A percentile compares a stretch with the other conserved stretches of the same genome.
Evolutionary conservation across 2,329 filamentous ascomycete species (phyloP).

Genomic region (Teratosphaeria destructans): DNA sequence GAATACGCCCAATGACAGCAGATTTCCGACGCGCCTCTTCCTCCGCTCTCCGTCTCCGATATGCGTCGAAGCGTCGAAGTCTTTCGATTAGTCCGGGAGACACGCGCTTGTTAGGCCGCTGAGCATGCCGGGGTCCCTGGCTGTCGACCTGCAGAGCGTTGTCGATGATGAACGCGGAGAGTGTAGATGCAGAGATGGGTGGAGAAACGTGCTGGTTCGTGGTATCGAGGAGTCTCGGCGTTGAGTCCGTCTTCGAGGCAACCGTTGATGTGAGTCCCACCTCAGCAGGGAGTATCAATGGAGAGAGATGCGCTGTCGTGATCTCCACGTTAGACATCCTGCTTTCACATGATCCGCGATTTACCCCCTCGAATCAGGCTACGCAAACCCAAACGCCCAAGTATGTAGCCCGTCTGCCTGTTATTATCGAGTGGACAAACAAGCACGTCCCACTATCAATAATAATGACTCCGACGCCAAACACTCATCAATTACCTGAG

Average conservation of each 20-base stretch:
- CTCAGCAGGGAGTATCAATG: not conserved
- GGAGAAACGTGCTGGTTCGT: not conserved
- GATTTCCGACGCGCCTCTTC: conserved; percentile 23
- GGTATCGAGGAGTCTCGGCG: conserved; percentile 1
- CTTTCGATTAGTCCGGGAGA: conserved; percentile 35
- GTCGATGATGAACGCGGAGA: not conserved
- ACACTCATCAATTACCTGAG: not conserved
- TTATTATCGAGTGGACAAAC: not conserved
- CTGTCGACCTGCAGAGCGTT: not conserved
- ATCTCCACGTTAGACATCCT: not conserved
- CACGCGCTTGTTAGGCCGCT: conserved; percentile 20
- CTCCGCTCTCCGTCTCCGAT: conserved; percentile 27
- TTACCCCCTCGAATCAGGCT: not conserved
- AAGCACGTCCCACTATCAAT: not conserved
- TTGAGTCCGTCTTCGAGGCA: not conserved
- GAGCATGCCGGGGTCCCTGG: conserved; percentile 20
- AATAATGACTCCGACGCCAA: not conserved
- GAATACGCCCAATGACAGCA: conserved; percentile 52
- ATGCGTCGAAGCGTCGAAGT: conserved; percentile 32
- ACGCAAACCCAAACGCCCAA: not conserved
- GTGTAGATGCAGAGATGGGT: not conserved
- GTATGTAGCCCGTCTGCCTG: not conserved
- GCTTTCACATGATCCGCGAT: not conserved
- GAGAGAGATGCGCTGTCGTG: not conserved
- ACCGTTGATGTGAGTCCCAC: not conserved